Evolutionary conservation across 1,139 yeast genomes (phyloP), one percentile per base, ranked within the genome.

Genomic region (Zhuliangozyma blackwelliae): DNA sequence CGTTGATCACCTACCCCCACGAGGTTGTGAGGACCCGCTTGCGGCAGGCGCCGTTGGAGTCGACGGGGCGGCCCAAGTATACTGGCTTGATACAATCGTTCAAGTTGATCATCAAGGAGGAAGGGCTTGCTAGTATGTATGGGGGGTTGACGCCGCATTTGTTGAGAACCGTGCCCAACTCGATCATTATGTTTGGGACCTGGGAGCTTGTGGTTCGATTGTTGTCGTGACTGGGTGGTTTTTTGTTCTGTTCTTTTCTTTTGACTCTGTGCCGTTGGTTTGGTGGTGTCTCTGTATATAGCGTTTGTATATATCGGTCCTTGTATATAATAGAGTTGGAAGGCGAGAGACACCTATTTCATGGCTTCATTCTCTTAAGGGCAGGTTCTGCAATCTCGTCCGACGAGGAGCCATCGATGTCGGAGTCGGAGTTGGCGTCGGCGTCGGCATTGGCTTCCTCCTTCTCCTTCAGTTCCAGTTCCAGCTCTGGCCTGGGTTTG

Each of bases 141-240:
- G 96, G 99, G 41, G 99, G 99, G 1, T 71, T 94, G 54, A 92
- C 98, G 2, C 97, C 98, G 3, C 99, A 94, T 63, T 69, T 94
- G 51, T 75, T 94, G 63, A 77, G 98, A 61, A 94, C 98, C 0
- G 98, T 94, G 34, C 99, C 99, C 2, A 94, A 92, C 61, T 87
- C 96, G 50, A 89, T 94, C 56, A 90, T 94, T 47, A 92, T 94
- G 97, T 94, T 94, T 69, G 98, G 99, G 28, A 90, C 98, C 2
- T 94, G 98, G 97, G 99, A 94, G 55, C 63, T 94, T 33, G 87
- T 94, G 35, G 89, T 92, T 31, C 75, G 84, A 44, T 55, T 83
- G 30, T 65, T 84, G 35, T 79, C 88, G 22, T 57, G 45, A 50
- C 27, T 3, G 10, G 10, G 7, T 28, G 16, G 2, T 7, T 10